Evolutionary conservation across 805 yeast species (phyloP).

Genomic region (Naumovozyma castellii): DNA sequence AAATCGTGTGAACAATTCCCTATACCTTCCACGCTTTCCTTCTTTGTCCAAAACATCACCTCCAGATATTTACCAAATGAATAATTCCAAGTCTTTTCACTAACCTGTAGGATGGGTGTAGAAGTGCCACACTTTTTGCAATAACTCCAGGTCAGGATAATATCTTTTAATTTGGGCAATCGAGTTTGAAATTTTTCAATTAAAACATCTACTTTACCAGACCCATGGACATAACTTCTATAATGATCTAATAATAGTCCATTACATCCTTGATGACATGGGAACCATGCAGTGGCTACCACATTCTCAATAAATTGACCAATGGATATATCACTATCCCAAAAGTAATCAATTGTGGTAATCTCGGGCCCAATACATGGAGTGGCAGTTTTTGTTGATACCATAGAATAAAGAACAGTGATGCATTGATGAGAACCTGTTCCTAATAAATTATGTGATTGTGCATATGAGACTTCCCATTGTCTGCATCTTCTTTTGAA

Average conservation of each 20-base stretch:
- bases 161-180: slow-evolving; percentile 52
- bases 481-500: slow-evolving; percentile 37
- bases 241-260: slow-evolving; percentile 62
- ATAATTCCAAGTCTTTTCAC: slow-evolving; percentile 78
- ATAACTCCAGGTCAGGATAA: slow-evolving; percentile 82
- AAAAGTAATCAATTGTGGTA: slow-evolving; percentile 76
- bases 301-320: slow-evolving; percentile 83
- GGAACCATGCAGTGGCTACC: slow-evolving; percentile 52
- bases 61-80: slow-evolving; percentile 93
- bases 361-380: slow-evolving; percentile 89
- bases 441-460: slow-evolving; percentile 49
- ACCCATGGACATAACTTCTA: slow-evolving; percentile 80
- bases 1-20: slow-evolving; percentile 74
- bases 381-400: slow-evolving; percentile 72
- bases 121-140: slow-evolving; percentile 71
- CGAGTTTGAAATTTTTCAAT: slow-evolving; percentile 53
- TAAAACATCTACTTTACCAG: slow-evolving; percentile 69
- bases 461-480: slow-evolving; percentile 55
- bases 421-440: slow-evolving; percentile 72
- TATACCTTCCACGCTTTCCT: slow-evolving; percentile 43
- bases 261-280: slow-evolving; percentile 79
- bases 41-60: slow-evolving; percentile 65
- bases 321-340: slow-evolving; percentile 82
- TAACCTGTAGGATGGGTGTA: slow-evolving; percentile 73
- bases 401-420: slow-evolving; percentile 69